Percentiles rank a stretch among this genome's conserved stretches.
Evolutionary conservation across 192 early-diverging fungal genomes (phyloP).

Genomic region (Kappamyces sp.): DNA sequence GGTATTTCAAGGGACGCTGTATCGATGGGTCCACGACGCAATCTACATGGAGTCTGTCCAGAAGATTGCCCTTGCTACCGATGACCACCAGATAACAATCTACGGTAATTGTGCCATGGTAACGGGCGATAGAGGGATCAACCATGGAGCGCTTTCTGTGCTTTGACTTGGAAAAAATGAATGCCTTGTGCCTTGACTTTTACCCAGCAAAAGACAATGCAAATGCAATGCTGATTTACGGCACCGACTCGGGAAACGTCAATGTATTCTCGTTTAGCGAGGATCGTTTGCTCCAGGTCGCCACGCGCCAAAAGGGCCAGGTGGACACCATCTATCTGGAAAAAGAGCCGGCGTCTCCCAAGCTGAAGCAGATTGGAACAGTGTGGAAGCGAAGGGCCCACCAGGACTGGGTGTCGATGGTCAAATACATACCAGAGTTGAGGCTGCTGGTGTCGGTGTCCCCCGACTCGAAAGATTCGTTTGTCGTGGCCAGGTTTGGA

Average conservation of each 20-base stretch:
- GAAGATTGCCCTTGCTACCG: constrained; percentile 38
- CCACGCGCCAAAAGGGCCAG: constrained; percentile 2
- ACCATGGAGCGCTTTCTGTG: constrained; percentile 36
- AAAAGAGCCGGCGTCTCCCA: background rate
- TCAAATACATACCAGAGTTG: constrained; percentile 45
- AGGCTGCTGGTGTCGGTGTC: constrained; percentile 41
- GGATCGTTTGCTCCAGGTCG: constrained; percentile 17
- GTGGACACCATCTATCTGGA: constrained; percentile 13
- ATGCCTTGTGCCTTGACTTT: constrained; percentile 32
- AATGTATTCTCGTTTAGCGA: constrained; percentile 31
- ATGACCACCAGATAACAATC: constrained; percentile 47
- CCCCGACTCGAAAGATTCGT: constrained; percentile 39
- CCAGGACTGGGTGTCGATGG: constrained; percentile 41
- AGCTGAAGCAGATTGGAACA: constrained; percentile 19
- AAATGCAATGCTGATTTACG: constrained; percentile 34
- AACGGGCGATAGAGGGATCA: constrained; percentile 25
- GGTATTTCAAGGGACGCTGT: constrained; percentile 19
- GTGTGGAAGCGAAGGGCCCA: constrained; percentile 43
- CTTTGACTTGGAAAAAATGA: constrained; percentile 37
- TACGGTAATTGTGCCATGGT: constrained; percentile 39
- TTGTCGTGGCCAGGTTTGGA: constrained; percentile 39
- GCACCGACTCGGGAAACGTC: constrained; percentile 41
- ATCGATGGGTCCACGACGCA: constrained; percentile 41
- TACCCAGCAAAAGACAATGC: constrained; percentile 32
- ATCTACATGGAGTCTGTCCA: constrained; percentile 31